Evolutionary conservation across 148 eudicot species (phyloP).

Genomic region (Cornus kousa): DNA sequence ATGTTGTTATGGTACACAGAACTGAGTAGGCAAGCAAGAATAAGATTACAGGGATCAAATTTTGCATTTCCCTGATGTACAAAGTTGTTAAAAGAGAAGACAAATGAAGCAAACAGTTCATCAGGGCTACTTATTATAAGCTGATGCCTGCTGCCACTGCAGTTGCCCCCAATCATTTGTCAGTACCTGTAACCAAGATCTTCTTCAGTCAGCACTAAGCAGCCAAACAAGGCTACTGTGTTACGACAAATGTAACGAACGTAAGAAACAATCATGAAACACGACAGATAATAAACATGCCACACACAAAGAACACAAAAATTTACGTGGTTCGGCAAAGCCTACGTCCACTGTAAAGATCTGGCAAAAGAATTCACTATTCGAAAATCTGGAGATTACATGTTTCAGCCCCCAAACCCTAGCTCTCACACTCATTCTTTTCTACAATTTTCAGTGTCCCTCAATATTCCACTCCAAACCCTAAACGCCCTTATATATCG

Average conservation of each 20-base stretch:
- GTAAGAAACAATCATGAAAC: neutral
- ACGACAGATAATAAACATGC: no score
- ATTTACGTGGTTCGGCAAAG: no score
- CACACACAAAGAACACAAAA: no score
- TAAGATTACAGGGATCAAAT: neutral
- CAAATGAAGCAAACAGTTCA: neutral
- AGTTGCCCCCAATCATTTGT: neutral
- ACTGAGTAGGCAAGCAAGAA: neutral
- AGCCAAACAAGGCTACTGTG: neutral
- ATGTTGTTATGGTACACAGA: neutral
- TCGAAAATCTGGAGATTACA: no score
- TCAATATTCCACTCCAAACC: no score
- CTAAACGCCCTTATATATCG: no score
- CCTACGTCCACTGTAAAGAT: no score
- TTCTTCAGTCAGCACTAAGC: neutral
- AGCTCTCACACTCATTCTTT: no score
- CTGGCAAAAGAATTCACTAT: no score
- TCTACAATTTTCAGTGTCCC: no score
- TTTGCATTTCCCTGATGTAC: neutral
- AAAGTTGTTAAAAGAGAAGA: neutral
- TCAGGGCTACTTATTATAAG: neutral
- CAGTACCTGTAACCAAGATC: neutral
- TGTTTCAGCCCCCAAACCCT: no score
- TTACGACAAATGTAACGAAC: no score
- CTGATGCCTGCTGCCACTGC: conserved; percentile 1